Percentiles rank a stretch among this genome's conserved stretches.
Conservation (phyloP, 2,329 filamentous ascomycete species). For the Polytolypa hystricis region DNA sequence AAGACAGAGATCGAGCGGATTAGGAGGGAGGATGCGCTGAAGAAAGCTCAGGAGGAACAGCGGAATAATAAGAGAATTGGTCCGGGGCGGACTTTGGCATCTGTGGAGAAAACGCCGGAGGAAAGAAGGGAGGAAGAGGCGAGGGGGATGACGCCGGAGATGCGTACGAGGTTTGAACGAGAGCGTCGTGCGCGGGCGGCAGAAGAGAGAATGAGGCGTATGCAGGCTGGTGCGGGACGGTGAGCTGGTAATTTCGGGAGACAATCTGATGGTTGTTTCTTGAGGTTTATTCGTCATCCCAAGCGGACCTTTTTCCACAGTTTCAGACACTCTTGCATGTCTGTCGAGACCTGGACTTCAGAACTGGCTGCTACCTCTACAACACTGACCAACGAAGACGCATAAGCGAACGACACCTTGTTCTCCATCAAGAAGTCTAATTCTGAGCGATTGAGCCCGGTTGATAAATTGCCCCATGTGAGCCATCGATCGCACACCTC, state of each 20-base stretch:
- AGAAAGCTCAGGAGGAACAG: conserved; percentile 30
- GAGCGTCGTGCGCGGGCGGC: conserved; percentile 85
- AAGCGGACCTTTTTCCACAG: conserved; percentile 21
- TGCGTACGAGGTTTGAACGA: conserved; percentile 70
- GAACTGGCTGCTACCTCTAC: conserved; percentile 13
- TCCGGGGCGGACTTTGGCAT: conserved; percentile 47
- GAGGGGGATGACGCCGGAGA: conserved; percentile 76
- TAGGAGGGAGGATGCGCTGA: conserved; percentile 46
- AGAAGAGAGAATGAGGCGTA: conserved; percentile 68
- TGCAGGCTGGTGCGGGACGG: conserved; percentile 42
- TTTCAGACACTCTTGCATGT: conserved; percentile 21
- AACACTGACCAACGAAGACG: conserved; percentile 16
- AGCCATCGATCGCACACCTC: conserved; percentile 20
- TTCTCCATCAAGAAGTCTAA: conserved; percentile 14
- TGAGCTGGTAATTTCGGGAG: too few species aligned
- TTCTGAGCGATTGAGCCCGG: conserved; percentile 19
- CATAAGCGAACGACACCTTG: conserved; percentile 18
- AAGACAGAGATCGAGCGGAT: conserved; percentile 65
- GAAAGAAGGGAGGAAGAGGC: conserved; percentile 75
- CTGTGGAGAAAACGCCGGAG: conserved; percentile 59
- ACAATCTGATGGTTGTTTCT: too few species aligned
- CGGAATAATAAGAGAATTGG: conserved; percentile 43
- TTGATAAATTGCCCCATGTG: conserved; percentile 14
- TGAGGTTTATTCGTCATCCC: too few species aligned
- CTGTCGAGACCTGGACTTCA: conserved; percentile 14